Evolutionary conservation across 2,329 filamentous ascomycete genomes (phyloP).

Genomic region (Aspergillus intermedius): DNA sequence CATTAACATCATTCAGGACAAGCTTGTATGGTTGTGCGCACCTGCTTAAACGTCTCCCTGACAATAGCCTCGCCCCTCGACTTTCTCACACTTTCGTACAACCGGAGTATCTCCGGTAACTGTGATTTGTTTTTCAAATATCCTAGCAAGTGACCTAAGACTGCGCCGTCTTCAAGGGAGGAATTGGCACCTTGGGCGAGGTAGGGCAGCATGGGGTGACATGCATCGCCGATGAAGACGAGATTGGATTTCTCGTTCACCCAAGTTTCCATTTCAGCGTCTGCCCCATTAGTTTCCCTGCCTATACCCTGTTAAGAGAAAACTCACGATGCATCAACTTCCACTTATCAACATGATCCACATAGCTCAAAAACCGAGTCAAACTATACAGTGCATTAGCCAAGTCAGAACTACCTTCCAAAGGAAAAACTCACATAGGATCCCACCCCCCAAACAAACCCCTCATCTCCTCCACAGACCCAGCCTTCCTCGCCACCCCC

Average conservation of each 20-base stretch:
- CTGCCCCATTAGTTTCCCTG: conserved; percentile 13
- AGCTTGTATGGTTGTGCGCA: conserved; percentile 2
- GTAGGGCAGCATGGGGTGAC: conserved; percentile 59
- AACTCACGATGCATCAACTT: conserved; percentile 49
- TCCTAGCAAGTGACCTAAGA: conserved; percentile 54
- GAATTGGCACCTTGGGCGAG: conserved; percentile 62
- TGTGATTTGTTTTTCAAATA: conserved; percentile 40
- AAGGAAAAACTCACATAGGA: conserved; percentile 35
- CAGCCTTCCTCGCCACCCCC: conserved; percentile 46
- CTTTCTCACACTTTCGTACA: conserved; percentile 45
- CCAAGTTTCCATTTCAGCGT: conserved; percentile 50
- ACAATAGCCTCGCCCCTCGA: conserved; percentile 50
- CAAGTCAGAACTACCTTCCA: neutral
- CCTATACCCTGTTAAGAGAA: neutral
- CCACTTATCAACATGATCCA: conserved; percentile 61
- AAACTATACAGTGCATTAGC: conserved; percentile 13
- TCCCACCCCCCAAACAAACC: conserved; percentile 59
- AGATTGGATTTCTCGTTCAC: conserved; percentile 49
- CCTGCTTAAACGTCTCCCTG: conserved; percentile 54
- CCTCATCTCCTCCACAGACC: conserved; percentile 56
- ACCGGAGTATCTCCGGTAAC: conserved; percentile 37
- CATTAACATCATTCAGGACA: neutral
- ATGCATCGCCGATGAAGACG: conserved; percentile 51
- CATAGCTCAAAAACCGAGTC: conserved; percentile 42
- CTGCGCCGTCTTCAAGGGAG: conserved; percentile 61